Base-by-base conservation (phyloP, 352 stramenopile species). In the Pythium dissotocum region DNA sequence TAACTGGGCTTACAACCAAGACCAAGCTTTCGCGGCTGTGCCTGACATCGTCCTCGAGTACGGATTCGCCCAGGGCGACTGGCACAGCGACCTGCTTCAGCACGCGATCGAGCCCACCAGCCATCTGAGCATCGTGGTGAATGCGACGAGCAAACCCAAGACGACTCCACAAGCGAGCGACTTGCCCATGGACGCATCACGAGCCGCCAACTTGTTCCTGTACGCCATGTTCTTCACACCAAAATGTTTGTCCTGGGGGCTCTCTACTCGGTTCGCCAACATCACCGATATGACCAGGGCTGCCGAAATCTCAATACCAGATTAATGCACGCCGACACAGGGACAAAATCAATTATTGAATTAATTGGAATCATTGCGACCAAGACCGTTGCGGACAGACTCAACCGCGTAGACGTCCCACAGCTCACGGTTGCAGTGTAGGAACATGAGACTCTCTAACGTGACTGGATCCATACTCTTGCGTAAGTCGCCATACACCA, bases 401-500 rank as follows among this genome's bases (percentile, higher is more conserved):
- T 49, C 40, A 49, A 49, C 40, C 10, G 40, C 40, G 40, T 49
- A 49, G 12, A 49, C 40, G 4, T 49, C 40, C 40, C 40, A 49
- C 6, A 49, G 40, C 13, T 49, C 40, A 3, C 40, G 6, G 40
- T 21, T 49, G 40, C 40, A 49, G 40, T 49, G 40, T 6, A 66
- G 30, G 35, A 59, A 59, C 30, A 59, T 59, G 26, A 59, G 48
- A 3, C 9, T 49, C 38, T 66, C 60, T 2, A 59, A 49, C 21
- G 38, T 66, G 44, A 24, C 24, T 14, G 60, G 48, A 14, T 61
- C 21, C 42, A 73, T 61, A 0, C 4, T 32, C 35, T 73, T 65
- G 16, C 57, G 28, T 7, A 71, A 28, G 32, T 72, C 61, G 2
- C 38, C 64, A 6, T 63, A 66, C 33, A 71, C 65, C 18, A 72